Base-by-base conservation (phyloP, 2,329 filamentous ascomycete species). In the Colletotrichum cordylinicola region DNA sequence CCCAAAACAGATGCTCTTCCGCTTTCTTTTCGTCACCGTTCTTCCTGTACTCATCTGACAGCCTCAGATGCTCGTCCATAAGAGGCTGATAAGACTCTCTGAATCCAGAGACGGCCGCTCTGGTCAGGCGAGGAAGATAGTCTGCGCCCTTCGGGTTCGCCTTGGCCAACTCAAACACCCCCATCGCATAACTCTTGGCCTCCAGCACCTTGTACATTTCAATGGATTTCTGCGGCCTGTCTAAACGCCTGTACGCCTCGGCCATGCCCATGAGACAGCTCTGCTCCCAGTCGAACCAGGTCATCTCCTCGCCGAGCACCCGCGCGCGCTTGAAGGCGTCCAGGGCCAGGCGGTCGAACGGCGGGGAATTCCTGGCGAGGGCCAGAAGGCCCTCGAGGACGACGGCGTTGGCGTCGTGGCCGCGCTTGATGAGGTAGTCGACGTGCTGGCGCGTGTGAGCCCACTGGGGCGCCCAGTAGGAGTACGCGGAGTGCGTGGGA, bases 341-440 rank as follows among this genome's bases (percentile, higher is more conserved):
- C 18, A 69, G 29, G 43, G 76, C 66, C 10, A n/a, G 37, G n/a
- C 55, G 27, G 56, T 72, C n/a, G 21, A 69, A 35, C 6, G 15
- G 6, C 21, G 62, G 6, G 35, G 35, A 58, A 37, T 48, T n/a
- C 29, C 31, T 43, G 24, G 27, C 4, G 18, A 75, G 27, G 56
- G 70, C 52, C 18, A 75, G 16, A 35, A 72, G 61, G 43, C 75
- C 85, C 56, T 85, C 81, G 10, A 81, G 78, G 6, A 82, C 81
- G 27, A 86, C 78, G 37, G 84, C 85, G 60, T 86, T 79, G 5
- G 83, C 79, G 48, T 86, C 80, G n/a, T 78, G 80, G 31, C 79
- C 81, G 35, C 76, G 71, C 15, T 78, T 58, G 33, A 85, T 79
- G 12, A 87, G 77, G 31, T 80, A 66, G 76, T 77, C 79, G 78